Evolutionary conservation across 2,329 filamentous ascomycete species (phyloP), one percentile per base, ranked within the genome.

Genomic region (Calycina marina): DNA sequence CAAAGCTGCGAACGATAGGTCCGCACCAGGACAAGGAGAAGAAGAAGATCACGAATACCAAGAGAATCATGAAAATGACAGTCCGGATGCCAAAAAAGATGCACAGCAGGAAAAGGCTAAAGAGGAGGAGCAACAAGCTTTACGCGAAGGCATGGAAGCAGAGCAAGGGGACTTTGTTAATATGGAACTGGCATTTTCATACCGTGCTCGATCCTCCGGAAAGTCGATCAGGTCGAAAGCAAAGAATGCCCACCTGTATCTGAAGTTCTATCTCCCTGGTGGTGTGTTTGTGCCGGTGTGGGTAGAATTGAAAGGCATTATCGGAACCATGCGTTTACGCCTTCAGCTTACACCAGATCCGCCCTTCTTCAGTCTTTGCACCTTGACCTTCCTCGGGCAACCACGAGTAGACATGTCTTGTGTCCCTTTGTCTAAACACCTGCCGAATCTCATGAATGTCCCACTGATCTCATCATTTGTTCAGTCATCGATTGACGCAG

Each of bases 81-180:
- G 49, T 2, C 46, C 57, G 37, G 38, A 49, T 24, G 43, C 52
- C 17, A 44, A 51, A 28, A 44, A 54, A 12, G 53, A 51, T 26
- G 18, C 36, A n/a, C 25, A 41, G 11, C 18, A 45, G 24, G 37
- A 39, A 13, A 41, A 42, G 25, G 50, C 55, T 25, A 52, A 53
- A 24, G 52, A 57, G 15, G 47, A 58, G 15, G 55, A 59, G 13
- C 57, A 60, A 40, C 28, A 46, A 36, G 28, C 43, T 4, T 43
- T 43, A 6, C 40, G 43, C 5, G 64, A 74, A 43, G 75, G 73
- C 1, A 77, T 82, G 73, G 72, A 80, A 44, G 77, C 75, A 2
- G 78, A 83, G 51, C 76, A 83, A 49, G 78, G 78, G 8, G 77
- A 83, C 41, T 84, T 84, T 45, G 66, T 84, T 51, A 85, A 85